Base-by-base conservation (phyloP, 108 stramenopile species). In the Schizochytrium sp. region DNA sequence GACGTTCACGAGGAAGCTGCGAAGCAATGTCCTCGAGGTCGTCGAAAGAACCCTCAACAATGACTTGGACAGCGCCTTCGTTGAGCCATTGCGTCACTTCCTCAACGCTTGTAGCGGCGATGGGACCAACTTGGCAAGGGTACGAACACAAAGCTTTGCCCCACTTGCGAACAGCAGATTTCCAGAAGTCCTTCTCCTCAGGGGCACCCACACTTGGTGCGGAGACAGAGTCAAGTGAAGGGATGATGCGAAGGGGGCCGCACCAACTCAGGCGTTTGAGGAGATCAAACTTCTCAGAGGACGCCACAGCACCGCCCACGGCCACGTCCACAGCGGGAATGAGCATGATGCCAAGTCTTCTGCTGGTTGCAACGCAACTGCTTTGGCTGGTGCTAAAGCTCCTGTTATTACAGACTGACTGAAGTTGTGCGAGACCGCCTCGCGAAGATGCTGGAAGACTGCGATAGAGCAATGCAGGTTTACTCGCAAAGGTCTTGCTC, bases 51-150 rank as follows among this genome's bases (percentile, higher is more conserved):
- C 76, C 76, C 5, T 83, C 76, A 10, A 83, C 50, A 38, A 83
- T 28, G 50, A 83, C 76, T 38, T 83, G 53, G 50, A 55, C 50
- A 10, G 76, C 76, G 13, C 76, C 76, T 47, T 55, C 28, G 76
- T 83, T 55, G 2, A 83, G 76, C 76, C 76, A 83, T 53, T 83
- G 76, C 76, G 53, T 55, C 50, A 83, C 55, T 40, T 49, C 76
- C 50, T 83, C 76, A 38, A 83, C 45, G 3, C 15, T 28, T n/a
- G 17, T 2, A n/a, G 76, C 76, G 45, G 7, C 17, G 15, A 83
- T 28, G 50, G 76, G 76, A n/a, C 76, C 76, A 2, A 69, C 64
- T 15, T 69, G 64, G 64, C 64, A 69, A 38, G 64, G 64, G 64
- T 69, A 69, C 64, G 64, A 69, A 44, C 44, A 69, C 64, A 69